These are phyloP conservation scores for Solanum peruvianum DNA, from an alignment of 257 asterid genomes.

Conservation along the genomic window DNA sequence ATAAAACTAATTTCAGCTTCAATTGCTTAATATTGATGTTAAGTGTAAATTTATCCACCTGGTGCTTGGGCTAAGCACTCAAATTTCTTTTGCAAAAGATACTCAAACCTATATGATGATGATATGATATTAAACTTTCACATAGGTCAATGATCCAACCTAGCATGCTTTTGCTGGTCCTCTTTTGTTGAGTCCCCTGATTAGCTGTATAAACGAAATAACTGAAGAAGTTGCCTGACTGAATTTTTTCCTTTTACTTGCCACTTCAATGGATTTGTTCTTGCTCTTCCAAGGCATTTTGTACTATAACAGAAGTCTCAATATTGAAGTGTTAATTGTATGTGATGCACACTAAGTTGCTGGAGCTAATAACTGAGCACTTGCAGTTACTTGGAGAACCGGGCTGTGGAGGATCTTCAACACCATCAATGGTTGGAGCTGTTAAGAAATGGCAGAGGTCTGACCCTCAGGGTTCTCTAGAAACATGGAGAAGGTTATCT, in stretches of 20 bases:
- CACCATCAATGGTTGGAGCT: constrained; percentile 98
- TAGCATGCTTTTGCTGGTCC: not conserved
- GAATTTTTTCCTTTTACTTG: not conserved
- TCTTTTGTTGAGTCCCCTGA: not conserved
- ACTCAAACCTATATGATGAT: not conserved
- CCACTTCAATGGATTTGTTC: not conserved
- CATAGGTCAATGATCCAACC: not conserved
- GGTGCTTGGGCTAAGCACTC: not conserved
- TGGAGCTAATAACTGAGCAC: constrained; percentile 1
- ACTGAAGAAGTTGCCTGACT: not conserved
- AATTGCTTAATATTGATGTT: not conserved
- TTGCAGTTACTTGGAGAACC: constrained; percentile 97
- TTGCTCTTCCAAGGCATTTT: not conserved
- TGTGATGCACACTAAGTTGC: constrained; percentile 2
- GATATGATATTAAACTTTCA: not conserved
- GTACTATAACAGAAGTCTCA: not conserved
- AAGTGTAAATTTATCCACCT: not conserved
- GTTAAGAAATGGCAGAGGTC: constrained; percentile 96
- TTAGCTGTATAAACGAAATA: not conserved
- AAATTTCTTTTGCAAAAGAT: not conserved
- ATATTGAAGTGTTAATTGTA: not conserved
- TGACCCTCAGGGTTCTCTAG: constrained; percentile 61
- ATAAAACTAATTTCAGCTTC: not conserved
- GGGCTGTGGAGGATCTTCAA: constrained; percentile 96
- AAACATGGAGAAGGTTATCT: constrained; percentile 81